phyloP scores from a whole-genome alignment of 2,329 filamentous ascomycete genomes.

The Atkinsonella texensis region DNA sequence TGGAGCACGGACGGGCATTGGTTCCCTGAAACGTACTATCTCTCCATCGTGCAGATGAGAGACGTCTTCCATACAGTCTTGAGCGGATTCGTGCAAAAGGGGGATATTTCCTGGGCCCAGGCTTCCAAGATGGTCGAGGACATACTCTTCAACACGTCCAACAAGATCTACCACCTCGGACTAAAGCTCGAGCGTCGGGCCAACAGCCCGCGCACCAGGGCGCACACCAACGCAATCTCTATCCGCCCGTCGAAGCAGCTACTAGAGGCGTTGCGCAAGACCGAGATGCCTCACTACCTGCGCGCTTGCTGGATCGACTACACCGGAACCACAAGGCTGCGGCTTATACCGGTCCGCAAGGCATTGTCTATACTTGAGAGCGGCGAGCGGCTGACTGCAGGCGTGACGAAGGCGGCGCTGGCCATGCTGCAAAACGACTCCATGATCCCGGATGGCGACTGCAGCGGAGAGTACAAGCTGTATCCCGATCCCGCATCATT shows the following conservation, averaged over 20 bases:
- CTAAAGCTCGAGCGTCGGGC: neutral
- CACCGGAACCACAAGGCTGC: constrained; percentile 54
- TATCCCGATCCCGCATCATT: constrained; percentile 55
- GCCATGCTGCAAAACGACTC: constrained; percentile 57
- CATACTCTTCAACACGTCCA: constrained; percentile 67
- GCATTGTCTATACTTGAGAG: constrained; percentile 35
- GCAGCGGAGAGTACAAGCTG: constrained; percentile 54
- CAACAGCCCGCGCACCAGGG: neutral
- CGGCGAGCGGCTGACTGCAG: constrained; percentile 35
- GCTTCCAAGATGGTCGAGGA: constrained; percentile 53
- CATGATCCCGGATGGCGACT: constrained; percentile 37
- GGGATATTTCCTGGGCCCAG: constrained; percentile 47
- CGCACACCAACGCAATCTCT: neutral
- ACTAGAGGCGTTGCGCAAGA: neutral
- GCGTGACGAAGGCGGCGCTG: constrained; percentile 52
- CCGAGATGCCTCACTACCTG: constrained; percentile 34
- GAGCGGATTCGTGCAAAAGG: constrained; percentile 51
- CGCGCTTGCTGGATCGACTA: constrained; percentile 70
- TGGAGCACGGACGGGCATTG: constrained; percentile 75
- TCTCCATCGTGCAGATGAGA: constrained; percentile 61
- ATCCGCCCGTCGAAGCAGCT: neutral
- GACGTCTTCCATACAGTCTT: constrained; percentile 59
- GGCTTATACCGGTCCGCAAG: constrained; percentile 53
- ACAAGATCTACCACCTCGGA: constrained; percentile 55
- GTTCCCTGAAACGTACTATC: constrained; percentile 65